Evolutionary conservation across 139 green algal genomes (phyloP).

Genomic region (Asterochloris erici): DNA sequence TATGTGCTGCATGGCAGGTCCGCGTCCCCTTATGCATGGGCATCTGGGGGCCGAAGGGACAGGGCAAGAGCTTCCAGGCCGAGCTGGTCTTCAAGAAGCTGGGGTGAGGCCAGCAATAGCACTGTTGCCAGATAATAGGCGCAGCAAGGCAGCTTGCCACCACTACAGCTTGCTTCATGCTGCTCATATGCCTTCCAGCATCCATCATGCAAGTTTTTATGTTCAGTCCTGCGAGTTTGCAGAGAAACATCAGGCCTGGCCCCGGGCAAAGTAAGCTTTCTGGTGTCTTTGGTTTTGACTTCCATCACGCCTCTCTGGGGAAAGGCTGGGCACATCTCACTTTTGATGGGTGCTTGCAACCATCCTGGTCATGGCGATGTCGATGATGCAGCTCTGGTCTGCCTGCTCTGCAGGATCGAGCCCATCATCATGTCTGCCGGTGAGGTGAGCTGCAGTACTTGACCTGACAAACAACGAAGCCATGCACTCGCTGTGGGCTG

Average conservation of each 20-base stretch:
- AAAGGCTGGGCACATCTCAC: too few relatives aligned
- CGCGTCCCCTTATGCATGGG: constrained; percentile 43
- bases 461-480: too few relatives aligned
- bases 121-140: too few relatives aligned
- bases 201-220: not conserved
- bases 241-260: too few relatives aligned
- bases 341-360: too few relatives aligned
- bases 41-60: constrained; percentile 60
- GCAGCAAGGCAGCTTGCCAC: too few relatives aligned
- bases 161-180: not conserved
- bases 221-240: too few relatives aligned
- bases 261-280: too few relatives aligned
- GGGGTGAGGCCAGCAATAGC: constrained; percentile 41
- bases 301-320: too few relatives aligned
- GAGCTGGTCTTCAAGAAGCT: constrained; percentile 92
- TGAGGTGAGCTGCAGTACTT: constrained; percentile 46
- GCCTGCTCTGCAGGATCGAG: constrained; percentile 45
- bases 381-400: not conserved
- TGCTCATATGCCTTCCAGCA: not conserved
- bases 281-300: too few relatives aligned
- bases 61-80: constrained; percentile 82
- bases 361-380: not conserved
- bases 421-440: constrained; percentile 84
- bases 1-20: not conserved
- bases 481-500: too few relatives aligned